These are phyloP conservation scores for Suillus lakei DNA, from an alignment of 768 basidiomycete species.

Conservation along the genomic window DNA sequence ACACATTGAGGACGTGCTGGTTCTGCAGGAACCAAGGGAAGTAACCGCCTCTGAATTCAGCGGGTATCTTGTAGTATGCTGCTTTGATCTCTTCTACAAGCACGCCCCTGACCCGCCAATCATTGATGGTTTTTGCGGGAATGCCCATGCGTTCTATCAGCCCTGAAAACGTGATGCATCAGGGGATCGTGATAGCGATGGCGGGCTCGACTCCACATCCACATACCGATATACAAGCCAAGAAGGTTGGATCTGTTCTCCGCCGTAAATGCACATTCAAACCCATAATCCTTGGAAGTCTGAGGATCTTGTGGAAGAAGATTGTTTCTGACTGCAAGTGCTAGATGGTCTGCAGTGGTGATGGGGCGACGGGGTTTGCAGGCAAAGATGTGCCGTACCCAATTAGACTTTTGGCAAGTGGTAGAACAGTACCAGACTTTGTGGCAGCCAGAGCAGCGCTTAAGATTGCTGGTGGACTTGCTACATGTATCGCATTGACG, in stretches of 20 bases:
- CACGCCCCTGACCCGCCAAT: constrained; percentile 38
- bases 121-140: constrained; percentile 32
- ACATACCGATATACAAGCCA: constrained; percentile 33
- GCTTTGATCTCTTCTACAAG: constrained; percentile 40
- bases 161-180: constrained; percentile 11
- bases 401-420: neutral
- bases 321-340: constrained; percentile 27
- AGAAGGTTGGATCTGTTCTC: constrained; percentile 27
- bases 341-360: constrained; percentile 25
- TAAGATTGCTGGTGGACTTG: neutral
- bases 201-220: neutral
- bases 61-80: constrained; percentile 30
- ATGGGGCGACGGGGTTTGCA: constrained; percentile 1
- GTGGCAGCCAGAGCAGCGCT: neutral
- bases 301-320: constrained; percentile 34
- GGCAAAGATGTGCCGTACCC: neutral
- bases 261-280: constrained; percentile 24
- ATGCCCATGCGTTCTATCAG: constrained; percentile 27
- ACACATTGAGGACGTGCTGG: constrained; percentile 32
- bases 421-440: neutral
- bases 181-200: neutral
- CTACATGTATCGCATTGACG: neutral
- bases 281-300: constrained; percentile 43
- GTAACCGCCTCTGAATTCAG: constrained; percentile 28
- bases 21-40: constrained; percentile 44